Evolutionary conservation across 306 rosid species (phyloP).

Genomic region (Castanopsis chinensis): DNA sequence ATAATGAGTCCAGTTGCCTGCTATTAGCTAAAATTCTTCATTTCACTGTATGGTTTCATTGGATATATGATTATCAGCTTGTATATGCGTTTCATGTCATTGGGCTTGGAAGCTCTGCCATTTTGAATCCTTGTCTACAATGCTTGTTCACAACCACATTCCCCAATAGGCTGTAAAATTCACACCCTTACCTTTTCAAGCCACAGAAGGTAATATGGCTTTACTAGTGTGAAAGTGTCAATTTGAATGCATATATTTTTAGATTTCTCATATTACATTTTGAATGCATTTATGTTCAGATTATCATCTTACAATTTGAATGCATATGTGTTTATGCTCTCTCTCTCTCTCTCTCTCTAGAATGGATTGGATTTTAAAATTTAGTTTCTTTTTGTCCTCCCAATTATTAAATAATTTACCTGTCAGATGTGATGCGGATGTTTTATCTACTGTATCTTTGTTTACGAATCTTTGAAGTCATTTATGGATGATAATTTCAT

Average conservation of each 20-base stretch:
- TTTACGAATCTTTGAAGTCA: neutral
- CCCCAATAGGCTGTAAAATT: neutral
- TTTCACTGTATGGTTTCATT: neutral
- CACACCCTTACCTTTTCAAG: neutral
- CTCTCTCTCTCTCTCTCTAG: neutral
- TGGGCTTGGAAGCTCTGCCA: neutral
- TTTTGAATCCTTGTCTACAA: neutral
- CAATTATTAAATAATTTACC: constrained; percentile 13
- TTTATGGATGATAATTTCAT: constrained; percentile 14
- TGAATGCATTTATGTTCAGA: neutral
- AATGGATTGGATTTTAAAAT: neutral
- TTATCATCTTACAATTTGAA: neutral
- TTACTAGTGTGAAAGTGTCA: neutral
- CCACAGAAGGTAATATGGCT: neutral
- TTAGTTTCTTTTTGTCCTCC: neutral
- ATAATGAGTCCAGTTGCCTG: no score
- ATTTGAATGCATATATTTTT: neutral
- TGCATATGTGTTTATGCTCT: neutral
- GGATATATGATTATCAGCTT: neutral
- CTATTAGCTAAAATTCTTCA: no score
- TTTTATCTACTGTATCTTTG: constrained; percentile 1
- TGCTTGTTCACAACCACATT: neutral
- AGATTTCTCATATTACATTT: neutral
- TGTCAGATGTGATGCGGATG: constrained; percentile 7
- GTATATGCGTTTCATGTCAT: neutral